Evolutionary conservation across 2,329 filamentous ascomycete species (phyloP).

Genomic region (Diplodia mutila): DNA sequence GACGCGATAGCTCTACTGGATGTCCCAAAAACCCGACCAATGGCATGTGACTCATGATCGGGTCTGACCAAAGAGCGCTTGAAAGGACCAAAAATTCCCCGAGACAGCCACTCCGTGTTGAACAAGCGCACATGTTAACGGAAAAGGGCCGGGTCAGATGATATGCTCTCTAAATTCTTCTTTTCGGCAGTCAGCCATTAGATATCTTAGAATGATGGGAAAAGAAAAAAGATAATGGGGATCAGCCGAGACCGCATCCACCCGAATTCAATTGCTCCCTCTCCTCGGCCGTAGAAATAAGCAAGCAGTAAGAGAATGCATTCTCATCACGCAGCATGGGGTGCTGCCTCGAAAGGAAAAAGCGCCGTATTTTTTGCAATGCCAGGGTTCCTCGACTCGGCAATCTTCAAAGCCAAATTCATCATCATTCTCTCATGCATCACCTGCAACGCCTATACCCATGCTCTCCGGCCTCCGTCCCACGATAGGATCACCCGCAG

Average conservation of each 20-base stretch:
- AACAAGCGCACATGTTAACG: neutral
- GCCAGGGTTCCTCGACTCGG: neutral
- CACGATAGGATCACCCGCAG: slow-evolving; percentile 3
- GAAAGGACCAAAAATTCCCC: neutral
- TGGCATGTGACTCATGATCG: neutral
- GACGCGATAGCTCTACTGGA: neutral
- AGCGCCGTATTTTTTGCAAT: neutral
- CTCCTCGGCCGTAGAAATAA: neutral
- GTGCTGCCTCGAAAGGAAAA: neutral
- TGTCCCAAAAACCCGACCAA: neutral
- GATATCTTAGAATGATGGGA: neutral
- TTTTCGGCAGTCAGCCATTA: slow-evolving; percentile 9
- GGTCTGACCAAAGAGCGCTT: neutral
- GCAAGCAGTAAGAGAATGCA: neutral
- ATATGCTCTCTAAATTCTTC: neutral
- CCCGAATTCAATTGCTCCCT: neutral
- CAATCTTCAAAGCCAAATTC: neutral
- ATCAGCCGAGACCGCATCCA: neutral
- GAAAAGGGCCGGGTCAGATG: neutral
- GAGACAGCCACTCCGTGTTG: neutral
- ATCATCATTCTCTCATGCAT: neutral
- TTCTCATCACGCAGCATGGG: neutral
- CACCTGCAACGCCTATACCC: slow-evolving; percentile 11
- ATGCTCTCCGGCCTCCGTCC: slow-evolving; percentile 9
- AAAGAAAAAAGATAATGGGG: neutral